A percentile compares a stretch with the other conserved stretches of the same genome.
phyloP scores from a whole-genome alignment of 2,329 filamentous ascomycete genomes.

The Berkeleyomyces basicola region DNA sequence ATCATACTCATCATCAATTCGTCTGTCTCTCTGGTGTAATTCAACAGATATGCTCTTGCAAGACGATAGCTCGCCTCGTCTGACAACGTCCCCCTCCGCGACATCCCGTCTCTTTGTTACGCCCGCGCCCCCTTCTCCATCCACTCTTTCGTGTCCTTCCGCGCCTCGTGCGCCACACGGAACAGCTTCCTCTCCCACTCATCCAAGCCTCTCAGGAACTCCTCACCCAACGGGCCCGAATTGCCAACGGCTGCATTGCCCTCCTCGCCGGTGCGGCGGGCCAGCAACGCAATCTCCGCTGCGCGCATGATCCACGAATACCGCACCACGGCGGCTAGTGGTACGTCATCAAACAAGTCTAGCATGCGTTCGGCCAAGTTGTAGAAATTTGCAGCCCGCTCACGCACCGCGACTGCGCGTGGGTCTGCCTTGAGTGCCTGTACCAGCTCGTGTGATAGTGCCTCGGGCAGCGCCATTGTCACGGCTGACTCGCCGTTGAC shows the following conservation, averaged over 20 bases:
- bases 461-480: slow-evolving; percentile 64
- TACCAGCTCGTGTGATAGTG: slow-evolving; percentile 62
- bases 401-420: slow-evolving; percentile 65
- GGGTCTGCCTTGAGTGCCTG: slow-evolving; percentile 86
- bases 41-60: neutral
- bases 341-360: slow-evolving; percentile 71
- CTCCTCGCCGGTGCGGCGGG: slow-evolving; percentile 56
- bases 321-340: slow-evolving; percentile 57
- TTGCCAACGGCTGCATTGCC: slow-evolving; percentile 27
- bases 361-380: slow-evolving; percentile 69
- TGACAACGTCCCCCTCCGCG: neutral
- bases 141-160: slow-evolving; percentile 54
- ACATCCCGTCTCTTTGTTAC: slow-evolving; percentile 15
- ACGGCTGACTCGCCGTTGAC: slow-evolving; percentile 37
- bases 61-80: neutral
- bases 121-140: slow-evolving; percentile 37
- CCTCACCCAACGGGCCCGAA: slow-evolving; percentile 37
- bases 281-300: slow-evolving; percentile 72
- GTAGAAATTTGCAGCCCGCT: slow-evolving; percentile 78
- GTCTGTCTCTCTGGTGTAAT: neutral
- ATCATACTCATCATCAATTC: neutral
- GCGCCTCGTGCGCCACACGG: slow-evolving; percentile 55
- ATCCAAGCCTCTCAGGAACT: slow-evolving; percentile 77
- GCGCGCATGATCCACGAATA: slow-evolving; percentile 71
- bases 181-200: slow-evolving; percentile 75